Conservation (phyloP, 2,329 filamentous ascomycete genomes). For the Calonectria henricotiae region DNA sequence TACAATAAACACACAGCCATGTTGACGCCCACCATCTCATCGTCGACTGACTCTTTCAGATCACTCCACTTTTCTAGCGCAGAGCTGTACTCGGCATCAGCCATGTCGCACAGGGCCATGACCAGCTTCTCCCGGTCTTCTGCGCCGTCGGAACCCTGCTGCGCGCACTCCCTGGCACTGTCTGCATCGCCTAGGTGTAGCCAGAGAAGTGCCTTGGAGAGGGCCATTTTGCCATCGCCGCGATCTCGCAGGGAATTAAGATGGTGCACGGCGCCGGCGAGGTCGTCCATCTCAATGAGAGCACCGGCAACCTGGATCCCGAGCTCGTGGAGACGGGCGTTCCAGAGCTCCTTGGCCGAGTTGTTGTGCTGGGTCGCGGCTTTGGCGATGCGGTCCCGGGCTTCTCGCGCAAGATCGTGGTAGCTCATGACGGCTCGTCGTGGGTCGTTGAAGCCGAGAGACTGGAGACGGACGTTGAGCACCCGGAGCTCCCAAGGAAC, state of each 20-base stretch:
- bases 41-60: conserved; percentile 61
- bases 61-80: conserved; percentile 77
- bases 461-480: conserved; percentile 86
- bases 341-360: conserved; percentile 78
- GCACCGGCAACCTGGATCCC: conserved; percentile 79
- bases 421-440: conserved; percentile 90
- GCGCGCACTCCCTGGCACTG: conserved; percentile 74
- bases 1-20: conserved; percentile 89
- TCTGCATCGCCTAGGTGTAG: conserved; percentile 85
- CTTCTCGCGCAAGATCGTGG: conserved; percentile 89
- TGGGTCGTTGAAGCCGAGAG: conserved; percentile 88
- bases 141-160: conserved; percentile 46
- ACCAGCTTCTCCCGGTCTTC: conserved; percentile 68
- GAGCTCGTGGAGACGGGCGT: conserved; percentile 80
- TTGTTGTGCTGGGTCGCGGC: conserved; percentile 65
- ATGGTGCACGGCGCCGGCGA: conserved; percentile 84
- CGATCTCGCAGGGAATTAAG: conserved; percentile 72
- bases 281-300: conserved; percentile 89
- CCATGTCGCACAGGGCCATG: conserved; percentile 82
- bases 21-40: conserved; percentile 86
- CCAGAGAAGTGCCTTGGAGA: conserved; percentile 78
- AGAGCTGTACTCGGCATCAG: conserved; percentile 79
- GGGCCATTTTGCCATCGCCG: conserved; percentile 61
- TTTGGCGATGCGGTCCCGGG: conserved; percentile 73
- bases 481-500: conserved; percentile 92